Conservation (phyloP, 2,329 filamentous ascomycete species). For the Paraphaeosphaeria minitans region DNA sequence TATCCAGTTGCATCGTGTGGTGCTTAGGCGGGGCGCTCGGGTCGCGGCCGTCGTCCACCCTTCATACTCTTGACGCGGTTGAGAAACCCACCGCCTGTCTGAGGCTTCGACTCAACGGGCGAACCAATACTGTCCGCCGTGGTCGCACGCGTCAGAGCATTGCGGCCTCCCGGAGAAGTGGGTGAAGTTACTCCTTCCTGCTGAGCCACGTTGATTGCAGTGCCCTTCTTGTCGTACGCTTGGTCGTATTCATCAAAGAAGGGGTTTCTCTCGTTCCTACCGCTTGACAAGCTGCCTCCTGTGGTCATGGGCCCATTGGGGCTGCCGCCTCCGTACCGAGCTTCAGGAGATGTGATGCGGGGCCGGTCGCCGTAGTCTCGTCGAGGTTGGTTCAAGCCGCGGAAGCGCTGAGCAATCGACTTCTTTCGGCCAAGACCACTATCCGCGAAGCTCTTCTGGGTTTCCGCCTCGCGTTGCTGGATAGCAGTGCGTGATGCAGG, state of each 20-base stretch:
- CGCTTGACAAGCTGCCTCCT: conserved; percentile 43
- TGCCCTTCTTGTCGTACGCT: conserved; percentile 68
- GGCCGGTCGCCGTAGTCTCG: conserved; percentile 56
- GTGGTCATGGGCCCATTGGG: conserved; percentile 44
- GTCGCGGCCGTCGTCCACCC: conserved; percentile 40
- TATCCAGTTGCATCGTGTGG: conserved; percentile 11
- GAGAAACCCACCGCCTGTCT: conserved; percentile 34
- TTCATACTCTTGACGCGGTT: conserved; percentile 47
- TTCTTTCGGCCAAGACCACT: conserved; percentile 81
- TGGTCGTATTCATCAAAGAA: conserved; percentile 82
- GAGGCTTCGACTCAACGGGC: conserved; percentile 32
- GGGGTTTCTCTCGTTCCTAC: conserved; percentile 65
- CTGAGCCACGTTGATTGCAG: conserved; percentile 60
- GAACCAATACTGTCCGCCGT: conserved; percentile 41
- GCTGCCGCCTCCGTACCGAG: conserved; percentile 52
- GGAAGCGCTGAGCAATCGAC: conserved; percentile 89
- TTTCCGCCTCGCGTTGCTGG: conserved; percentile 73
- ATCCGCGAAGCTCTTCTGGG: conserved; percentile 50
- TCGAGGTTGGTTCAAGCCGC: conserved; percentile 76
- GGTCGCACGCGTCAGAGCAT: conserved; percentile 36
- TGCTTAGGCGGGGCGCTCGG: conserved; percentile 42
- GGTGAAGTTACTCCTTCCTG: conserved; percentile 25
- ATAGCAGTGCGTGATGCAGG: conserved; percentile 83
- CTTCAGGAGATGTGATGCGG: conserved; percentile 55
- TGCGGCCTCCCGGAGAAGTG: conserved; percentile 37